Evolutionary conservation across 2,329 filamentous ascomycete genomes (phyloP).

Genomic region (Neospermospora avenae): DNA sequence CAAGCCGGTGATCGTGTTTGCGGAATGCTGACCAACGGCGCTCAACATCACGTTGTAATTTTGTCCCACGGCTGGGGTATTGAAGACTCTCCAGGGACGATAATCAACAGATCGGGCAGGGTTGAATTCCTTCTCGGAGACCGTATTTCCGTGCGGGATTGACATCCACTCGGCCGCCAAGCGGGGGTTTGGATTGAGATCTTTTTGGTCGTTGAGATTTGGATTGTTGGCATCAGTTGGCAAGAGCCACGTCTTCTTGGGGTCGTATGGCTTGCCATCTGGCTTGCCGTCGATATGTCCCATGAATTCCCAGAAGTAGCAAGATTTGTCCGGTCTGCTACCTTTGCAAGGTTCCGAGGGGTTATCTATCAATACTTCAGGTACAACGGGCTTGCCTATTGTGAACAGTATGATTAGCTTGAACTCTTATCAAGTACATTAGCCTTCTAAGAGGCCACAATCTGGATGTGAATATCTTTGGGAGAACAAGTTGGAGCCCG

Average conservation of each 20-base stretch:
- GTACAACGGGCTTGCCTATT: neutral
- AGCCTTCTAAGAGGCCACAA: neutral
- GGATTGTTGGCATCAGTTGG: neutral
- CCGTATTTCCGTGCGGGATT: neutral
- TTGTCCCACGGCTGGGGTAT: neutral
- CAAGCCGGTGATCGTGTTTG: neutral
- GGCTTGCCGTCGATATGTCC: neutral
- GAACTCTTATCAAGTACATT: neutral
- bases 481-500: neutral
- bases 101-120: neutral
- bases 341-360: neutral
- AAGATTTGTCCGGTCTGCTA: neutral
- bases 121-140: neutral
- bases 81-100: neutral
- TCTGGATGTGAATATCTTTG: neutral
- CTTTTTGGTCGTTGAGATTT: neutral
- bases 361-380: neutral
- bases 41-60: neutral
- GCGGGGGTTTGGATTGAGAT: neutral
- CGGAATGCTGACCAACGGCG: neutral
- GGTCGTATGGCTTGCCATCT: neutral
- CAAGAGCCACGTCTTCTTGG: neutral
- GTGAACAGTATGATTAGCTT: neutral
- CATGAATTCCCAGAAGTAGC: neutral
- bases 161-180: neutral